These are phyloP conservation scores for Neurospora hispaniola DNA, from an alignment of 495 filamentous ascomycete species.

Conservation along the genomic window DNA sequence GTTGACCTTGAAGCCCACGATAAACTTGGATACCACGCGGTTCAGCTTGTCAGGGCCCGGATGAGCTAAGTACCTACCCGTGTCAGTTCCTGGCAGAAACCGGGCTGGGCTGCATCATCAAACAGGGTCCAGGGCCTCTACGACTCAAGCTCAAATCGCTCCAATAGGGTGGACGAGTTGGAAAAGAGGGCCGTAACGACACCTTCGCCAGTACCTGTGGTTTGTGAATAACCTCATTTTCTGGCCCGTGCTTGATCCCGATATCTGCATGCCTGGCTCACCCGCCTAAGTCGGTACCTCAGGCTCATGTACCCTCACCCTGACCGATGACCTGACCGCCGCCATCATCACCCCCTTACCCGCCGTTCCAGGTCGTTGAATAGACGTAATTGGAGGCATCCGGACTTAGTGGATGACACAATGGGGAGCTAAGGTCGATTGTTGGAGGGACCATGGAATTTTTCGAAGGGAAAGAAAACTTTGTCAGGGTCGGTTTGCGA, in stretches of 20 bases:
- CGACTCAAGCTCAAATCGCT: neutral
- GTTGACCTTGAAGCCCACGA: neutral
- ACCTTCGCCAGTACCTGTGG: neutral
- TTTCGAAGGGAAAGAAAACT: neutral
- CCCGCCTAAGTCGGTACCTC: neutral
- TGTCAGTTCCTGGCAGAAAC: neutral
- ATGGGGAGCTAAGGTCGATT: neutral
- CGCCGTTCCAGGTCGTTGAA: neutral
- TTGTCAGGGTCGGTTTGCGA: neutral
- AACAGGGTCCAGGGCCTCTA: neutral
- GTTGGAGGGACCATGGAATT: neutral
- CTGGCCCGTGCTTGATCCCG: neutral
- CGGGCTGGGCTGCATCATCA: neutral
- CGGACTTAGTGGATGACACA: neutral
- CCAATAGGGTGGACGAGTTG: neutral
- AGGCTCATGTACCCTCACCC: neutral
- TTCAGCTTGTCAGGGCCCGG: neutral
- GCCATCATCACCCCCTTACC: neutral
- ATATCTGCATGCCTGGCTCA: neutral
- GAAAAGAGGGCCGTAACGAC: neutral
- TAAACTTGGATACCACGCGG: neutral
- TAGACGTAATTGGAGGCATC: neutral
- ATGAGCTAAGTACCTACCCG: neutral
- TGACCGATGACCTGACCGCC: neutral
- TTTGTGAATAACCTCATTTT: neutral